Conservation (phyloP, 257 asterid genomes). For the Solanum rostratum region DNA sequence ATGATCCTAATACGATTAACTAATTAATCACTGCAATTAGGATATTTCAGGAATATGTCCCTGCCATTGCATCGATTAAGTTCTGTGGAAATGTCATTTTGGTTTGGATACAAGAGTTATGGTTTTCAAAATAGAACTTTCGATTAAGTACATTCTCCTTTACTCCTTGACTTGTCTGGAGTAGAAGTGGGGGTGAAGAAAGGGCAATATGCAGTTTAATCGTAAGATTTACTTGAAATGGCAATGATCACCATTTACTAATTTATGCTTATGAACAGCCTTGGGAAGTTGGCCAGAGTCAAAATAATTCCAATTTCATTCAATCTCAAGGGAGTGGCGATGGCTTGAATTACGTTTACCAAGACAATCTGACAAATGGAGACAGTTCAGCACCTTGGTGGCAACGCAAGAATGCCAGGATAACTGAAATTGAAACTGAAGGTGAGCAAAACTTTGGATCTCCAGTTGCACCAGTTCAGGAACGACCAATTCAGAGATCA, state of each 20-base stretch:
- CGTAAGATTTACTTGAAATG: neutral
- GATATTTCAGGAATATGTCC: neutral
- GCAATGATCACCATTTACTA: neutral
- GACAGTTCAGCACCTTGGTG: conserved; percentile 43
- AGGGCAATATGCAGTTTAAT: neutral
- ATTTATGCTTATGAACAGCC: conserved; percentile 45
- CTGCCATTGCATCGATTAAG: neutral
- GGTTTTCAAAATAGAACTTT: neutral
- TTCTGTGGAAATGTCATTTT: neutral
- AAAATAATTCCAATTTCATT: conserved; percentile 31
- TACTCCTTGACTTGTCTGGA: neutral
- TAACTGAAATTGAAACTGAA: conserved; percentile 50
- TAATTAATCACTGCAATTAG: neutral
- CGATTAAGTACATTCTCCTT: neutral
- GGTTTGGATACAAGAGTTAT: neutral
- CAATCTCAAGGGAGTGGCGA: conserved; percentile 34
- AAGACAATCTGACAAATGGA: conserved; percentile 36
- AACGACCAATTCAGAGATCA: conserved; percentile 45
- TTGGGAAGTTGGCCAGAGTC: conserved; percentile 66
- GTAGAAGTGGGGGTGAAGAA: neutral
- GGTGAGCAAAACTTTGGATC: conserved; percentile 33
- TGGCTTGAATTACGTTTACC: conserved; percentile 14
- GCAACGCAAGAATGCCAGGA: conserved; percentile 47
- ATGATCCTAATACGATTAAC: neutral
- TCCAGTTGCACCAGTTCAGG: conserved; percentile 11